A percentile compares a stretch with the other conserved stretches of the same genome.
Evolutionary conservation across 1,284 basidiomycete species (phyloP).

Genomic region (Ustilago cynodontis): DNA sequence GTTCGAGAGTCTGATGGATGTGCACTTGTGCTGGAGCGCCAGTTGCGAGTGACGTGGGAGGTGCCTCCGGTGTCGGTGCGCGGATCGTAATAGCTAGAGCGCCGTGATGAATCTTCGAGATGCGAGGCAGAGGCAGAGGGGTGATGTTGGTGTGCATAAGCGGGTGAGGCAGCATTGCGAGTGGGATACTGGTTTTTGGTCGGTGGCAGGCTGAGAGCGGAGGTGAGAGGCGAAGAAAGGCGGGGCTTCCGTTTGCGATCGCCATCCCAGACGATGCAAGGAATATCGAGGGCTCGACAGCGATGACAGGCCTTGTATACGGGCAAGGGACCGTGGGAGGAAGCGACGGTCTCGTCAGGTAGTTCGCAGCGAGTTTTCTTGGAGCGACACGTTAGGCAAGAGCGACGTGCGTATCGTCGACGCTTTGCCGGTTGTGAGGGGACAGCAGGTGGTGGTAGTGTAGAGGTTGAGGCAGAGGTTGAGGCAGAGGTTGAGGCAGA

Average conservation of each 20-base stretch:
- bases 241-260: slow-evolving; percentile 25
- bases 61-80: not conserved
- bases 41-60: not conserved
- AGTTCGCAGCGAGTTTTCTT: slow-evolving; percentile 55
- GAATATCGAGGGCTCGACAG: slow-evolving; percentile 37
- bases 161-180: not conserved
- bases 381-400: slow-evolving; percentile 49
- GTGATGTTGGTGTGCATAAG: not conserved
- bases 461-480: not conserved
- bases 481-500: not conserved
- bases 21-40: not conserved
- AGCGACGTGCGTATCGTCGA: slow-evolving; percentile 38
- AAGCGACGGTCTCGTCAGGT: slow-evolving; percentile 36
- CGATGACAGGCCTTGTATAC: slow-evolving; percentile 38
- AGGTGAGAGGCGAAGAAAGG: not conserved
- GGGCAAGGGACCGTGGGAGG: slow-evolving; percentile 33
- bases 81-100: not conserved
- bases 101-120: not conserved
- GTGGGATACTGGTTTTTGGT: not conserved
- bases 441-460: not conserved
- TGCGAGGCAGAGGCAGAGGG: not conserved
- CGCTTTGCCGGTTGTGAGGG: slow-evolving; percentile 22
- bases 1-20: not conserved
- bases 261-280: slow-evolving; percentile 44
- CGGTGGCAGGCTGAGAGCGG: not conserved